phyloP scores from a whole-genome alignment of 352 stramenopile genomes.

The Blastocystis sp. region DNA sequence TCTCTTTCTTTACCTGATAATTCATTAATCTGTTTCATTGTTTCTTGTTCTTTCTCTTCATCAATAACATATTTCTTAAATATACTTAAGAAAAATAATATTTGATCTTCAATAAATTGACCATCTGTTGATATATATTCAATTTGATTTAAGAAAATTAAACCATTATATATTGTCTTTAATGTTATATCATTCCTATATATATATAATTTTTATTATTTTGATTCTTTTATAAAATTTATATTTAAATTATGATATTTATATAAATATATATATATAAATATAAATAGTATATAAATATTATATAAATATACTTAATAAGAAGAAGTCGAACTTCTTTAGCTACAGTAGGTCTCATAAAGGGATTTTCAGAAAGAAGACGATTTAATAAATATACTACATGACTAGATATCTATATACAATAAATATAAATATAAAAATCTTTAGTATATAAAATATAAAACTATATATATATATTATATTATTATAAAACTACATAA shows the following conservation, averaged over 20 bases:
- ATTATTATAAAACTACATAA: too few species aligned
- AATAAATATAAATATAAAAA: too few species aligned
- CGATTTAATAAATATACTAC: slow-evolving; percentile 59
- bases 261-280: too few species aligned
- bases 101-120: slow-evolving; percentile 53
- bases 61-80: slow-evolving; percentile 58
- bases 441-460: too few species aligned
- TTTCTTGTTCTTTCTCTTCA: slow-evolving; percentile 21
- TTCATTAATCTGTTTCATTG: slow-evolving; percentile 38
- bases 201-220: too few species aligned
- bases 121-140: slow-evolving; percentile 48
- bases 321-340: slow-evolving; percentile 61
- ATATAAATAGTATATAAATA: too few species aligned
- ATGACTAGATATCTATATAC: slow-evolving; percentile 61
- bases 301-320: too few species aligned
- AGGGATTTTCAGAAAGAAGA: slow-evolving; percentile 54
- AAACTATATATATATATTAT: too few species aligned
- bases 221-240: too few species aligned
- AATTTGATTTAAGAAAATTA: slow-evolving; percentile 63
- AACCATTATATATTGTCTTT: slow-evolving; percentile 60
- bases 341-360: slow-evolving; percentile 62
- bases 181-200: slow-evolving; percentile 57
- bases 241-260: too few species aligned
- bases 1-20: slow-evolving; percentile 45
- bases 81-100: slow-evolving; percentile 62